These are phyloP conservation scores for Rhizophagus prolifer DNA, from an alignment of 192 early-diverging fungal species.

Conservation along the genomic window DNA sequence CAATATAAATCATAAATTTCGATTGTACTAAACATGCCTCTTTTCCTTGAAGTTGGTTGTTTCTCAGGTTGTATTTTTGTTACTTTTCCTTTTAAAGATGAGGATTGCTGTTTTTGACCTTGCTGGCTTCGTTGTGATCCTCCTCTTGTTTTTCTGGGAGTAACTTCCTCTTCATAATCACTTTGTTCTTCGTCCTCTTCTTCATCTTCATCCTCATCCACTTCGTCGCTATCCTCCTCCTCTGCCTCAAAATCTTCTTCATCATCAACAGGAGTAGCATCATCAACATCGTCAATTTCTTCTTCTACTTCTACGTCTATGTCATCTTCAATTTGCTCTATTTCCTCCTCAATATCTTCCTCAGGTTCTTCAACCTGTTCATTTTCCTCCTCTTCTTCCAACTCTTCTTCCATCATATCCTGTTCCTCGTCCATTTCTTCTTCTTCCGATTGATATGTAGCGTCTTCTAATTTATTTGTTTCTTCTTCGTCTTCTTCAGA, in stretches of 20 bases:
- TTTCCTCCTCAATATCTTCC: conserved; percentile 34
- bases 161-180: conserved; percentile 2
- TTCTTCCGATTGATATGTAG: conserved; percentile 32
- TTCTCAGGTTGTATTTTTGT: neutral
- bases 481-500: conserved; percentile 9
- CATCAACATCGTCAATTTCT: conserved; percentile 27
- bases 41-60: conserved; percentile 15
- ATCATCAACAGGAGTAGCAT: conserved; percentile 27
- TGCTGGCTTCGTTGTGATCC: neutral
- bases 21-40: conserved; percentile 4
- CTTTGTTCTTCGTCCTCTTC: conserved; percentile 27
- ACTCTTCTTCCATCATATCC: conserved; percentile 40
- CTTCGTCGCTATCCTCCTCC: conserved; percentile 30
- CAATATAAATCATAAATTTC: neutral
- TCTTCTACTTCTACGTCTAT: conserved; percentile 30
- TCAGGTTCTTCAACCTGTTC: conserved; percentile 12
- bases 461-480: neutral
- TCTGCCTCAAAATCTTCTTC: conserved; percentile 33
- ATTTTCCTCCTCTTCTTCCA: conserved; percentile 36
- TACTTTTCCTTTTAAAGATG: conserved; percentile 6
- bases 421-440: conserved; percentile 31
- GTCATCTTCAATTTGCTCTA: conserved; percentile 33
- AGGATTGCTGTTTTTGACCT: neutral
- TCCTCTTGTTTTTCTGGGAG: conserved; percentile 34
- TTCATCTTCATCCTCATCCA: conserved; percentile 38